phyloP scores from a whole-genome alignment of 768 basidiomycete species.

The Dictyophora rubrovolvata region DNA sequence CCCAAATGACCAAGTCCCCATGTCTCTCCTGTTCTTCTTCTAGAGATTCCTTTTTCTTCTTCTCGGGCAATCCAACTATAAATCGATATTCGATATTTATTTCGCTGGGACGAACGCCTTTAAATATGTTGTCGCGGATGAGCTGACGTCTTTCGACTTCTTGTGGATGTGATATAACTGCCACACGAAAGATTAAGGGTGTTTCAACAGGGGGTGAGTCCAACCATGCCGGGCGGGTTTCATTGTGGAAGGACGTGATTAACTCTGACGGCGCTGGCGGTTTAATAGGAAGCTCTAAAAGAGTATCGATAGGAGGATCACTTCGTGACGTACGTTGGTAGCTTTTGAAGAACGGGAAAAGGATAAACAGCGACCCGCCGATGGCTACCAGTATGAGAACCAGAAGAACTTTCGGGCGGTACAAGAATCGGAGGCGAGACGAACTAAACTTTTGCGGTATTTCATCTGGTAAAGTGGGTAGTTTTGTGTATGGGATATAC shows the following conservation, averaged over 20 bases:
- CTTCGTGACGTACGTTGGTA: too few species aligned
- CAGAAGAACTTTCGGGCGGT: too few species aligned
- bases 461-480: too few species aligned
- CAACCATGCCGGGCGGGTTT: background rate
- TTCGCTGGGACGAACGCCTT: background rate
- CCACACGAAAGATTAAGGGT: constrained; percentile 2
- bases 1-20: background rate
- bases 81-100: background rate
- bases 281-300: too few species aligned
- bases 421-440: too few species aligned
- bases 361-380: too few species aligned
- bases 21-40: background rate
- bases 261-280: too few species aligned
- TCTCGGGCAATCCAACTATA: background rate
- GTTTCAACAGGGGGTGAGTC: background rate
- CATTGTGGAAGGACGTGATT: background rate
- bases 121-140: background rate
- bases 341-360: too few species aligned
- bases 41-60: background rate
- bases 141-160: background rate
- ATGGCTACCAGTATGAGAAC: too few species aligned
- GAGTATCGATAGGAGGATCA: too few species aligned
- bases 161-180: background rate
- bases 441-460: too few species aligned
- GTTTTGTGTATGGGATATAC: too few species aligned